phyloP scores from a whole-genome alignment of 2,329 filamentous ascomycete species.

The Pestalotiopsis sp. region DNA sequence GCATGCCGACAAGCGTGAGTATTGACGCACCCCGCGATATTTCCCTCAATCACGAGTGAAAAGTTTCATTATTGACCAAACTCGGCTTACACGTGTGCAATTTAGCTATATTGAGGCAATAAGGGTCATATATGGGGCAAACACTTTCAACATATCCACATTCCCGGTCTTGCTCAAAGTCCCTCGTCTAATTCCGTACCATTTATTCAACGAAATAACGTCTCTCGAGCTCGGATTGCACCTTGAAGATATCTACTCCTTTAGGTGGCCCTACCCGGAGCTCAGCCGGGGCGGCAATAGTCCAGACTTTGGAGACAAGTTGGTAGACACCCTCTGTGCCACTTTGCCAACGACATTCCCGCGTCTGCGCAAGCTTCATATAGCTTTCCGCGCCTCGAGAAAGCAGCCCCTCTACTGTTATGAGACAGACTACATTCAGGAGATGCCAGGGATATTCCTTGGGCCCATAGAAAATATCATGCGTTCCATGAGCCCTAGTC shows the following conservation, averaged over 20 bases:
- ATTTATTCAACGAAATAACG: constrained; percentile 28
- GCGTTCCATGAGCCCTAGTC: too few relatives aligned
- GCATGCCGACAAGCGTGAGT: not conserved
- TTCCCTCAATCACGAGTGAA: not conserved
- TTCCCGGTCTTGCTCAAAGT: not conserved
- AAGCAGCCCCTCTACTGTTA: not conserved
- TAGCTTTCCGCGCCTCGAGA: not conserved
- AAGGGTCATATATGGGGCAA: not conserved
- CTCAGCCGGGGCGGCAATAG: not conserved
- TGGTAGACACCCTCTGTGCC: not conserved
- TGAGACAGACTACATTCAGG: not conserved
- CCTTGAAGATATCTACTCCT: not conserved
- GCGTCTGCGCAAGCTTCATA: not conserved
- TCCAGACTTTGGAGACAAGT: not conserved
- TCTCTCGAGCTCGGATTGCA: constrained; percentile 24
- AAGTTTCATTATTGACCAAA: not conserved
- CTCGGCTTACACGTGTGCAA: not conserved
- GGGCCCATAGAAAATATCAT: not conserved
- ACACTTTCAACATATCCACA: not conserved
- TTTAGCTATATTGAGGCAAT: not conserved
- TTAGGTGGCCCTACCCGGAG: not conserved
- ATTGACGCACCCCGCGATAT: not conserved
- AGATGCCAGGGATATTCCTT: not conserved
- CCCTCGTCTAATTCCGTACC: not conserved
- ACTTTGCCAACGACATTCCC: not conserved